Conservation (phyloP, 768 basidiomycete genomes). For the Asterophora parasitica region DNA sequence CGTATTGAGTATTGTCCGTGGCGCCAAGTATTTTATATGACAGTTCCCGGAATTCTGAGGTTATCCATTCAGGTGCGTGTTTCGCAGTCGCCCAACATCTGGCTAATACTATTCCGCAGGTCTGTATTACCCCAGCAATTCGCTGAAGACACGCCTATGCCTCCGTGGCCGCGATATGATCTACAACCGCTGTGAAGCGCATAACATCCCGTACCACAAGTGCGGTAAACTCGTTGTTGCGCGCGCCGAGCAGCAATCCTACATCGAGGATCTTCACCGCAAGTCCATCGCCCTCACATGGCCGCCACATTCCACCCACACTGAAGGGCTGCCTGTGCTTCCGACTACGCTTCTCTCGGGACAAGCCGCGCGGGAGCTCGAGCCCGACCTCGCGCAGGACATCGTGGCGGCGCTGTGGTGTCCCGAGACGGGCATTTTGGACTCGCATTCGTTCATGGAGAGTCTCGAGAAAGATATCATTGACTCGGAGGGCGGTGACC, state of each 20-base stretch:
- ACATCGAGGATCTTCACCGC: constrained; percentile 63
- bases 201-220: constrained; percentile 64
- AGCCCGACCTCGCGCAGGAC: constrained; percentile 74
- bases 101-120: constrained; percentile 36
- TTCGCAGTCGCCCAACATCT: not conserved
- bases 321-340: constrained; percentile 32
- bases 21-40: constrained; percentile 1
- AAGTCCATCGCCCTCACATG: constrained; percentile 55
- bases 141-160: constrained; percentile 83
- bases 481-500: constrained; percentile 61
- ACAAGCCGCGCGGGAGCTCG: constrained; percentile 63
- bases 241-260: constrained; percentile 54
- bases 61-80: constrained; percentile 82
- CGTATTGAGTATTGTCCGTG: not conserved
- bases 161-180: constrained; percentile 81
- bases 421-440: constrained; percentile 85
- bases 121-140: constrained; percentile 77
- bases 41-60: constrained; percentile 92
- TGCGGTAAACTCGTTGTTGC: constrained; percentile 92
- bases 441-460: constrained; percentile 81
- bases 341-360: constrained; percentile 68
- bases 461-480: constrained; percentile 77
- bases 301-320: constrained; percentile 36
- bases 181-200: constrained; percentile 64
- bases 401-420: constrained; percentile 76